phyloP scores from a whole-genome alignment of 306 rosid species.

The Vigna mungo region DNA sequence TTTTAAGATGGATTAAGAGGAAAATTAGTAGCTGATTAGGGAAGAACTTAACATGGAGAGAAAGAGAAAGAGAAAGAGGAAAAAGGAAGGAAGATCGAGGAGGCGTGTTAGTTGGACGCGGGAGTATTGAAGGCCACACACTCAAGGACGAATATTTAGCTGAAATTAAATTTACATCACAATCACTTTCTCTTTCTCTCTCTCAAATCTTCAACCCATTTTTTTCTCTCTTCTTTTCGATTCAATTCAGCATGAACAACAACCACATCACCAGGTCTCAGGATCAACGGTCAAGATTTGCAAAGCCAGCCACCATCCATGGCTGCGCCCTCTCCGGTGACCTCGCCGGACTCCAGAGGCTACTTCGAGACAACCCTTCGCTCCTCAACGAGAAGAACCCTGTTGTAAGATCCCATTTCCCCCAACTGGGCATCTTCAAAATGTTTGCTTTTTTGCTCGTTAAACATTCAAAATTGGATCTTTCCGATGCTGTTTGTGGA shows the following conservation, averaged over 20 bases:
- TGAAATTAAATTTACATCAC: background rate
- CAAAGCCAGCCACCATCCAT: constrained; percentile 82
- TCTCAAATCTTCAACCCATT: constrained; percentile 9
- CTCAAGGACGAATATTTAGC: constrained; percentile 29
- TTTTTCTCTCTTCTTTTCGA: constrained; percentile 21
- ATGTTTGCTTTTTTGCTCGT: constrained; percentile 8
- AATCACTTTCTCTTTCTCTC: constrained; percentile 13
- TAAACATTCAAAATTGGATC: constrained; percentile 16
- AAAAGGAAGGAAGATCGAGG: constrained; percentile 13
- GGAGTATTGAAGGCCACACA: constrained; percentile 7
- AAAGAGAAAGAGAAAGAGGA: too few relatives aligned
- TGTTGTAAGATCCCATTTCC: constrained; percentile 64
- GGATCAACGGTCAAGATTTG: constrained; percentile 71
- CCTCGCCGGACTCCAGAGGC: constrained; percentile 69
- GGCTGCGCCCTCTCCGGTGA: constrained; percentile 78
- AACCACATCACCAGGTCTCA: constrained; percentile 41
- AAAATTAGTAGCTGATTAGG: too few relatives aligned
- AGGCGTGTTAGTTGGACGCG: constrained; percentile 37
- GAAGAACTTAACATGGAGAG: too few relatives aligned
- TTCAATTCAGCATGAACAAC: constrained; percentile 62
- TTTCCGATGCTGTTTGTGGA: background rate
- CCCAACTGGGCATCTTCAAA: constrained; percentile 11
- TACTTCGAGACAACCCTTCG: constrained; percentile 78
- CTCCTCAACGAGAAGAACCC: constrained; percentile 84
- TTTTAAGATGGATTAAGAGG: too few relatives aligned